Percentiles rank a stretch among this genome's conserved stretches.
Evolutionary conservation across 1,284 basidiomycete genomes (phyloP).

Genomic region (Pterulicium gracile): DNA sequence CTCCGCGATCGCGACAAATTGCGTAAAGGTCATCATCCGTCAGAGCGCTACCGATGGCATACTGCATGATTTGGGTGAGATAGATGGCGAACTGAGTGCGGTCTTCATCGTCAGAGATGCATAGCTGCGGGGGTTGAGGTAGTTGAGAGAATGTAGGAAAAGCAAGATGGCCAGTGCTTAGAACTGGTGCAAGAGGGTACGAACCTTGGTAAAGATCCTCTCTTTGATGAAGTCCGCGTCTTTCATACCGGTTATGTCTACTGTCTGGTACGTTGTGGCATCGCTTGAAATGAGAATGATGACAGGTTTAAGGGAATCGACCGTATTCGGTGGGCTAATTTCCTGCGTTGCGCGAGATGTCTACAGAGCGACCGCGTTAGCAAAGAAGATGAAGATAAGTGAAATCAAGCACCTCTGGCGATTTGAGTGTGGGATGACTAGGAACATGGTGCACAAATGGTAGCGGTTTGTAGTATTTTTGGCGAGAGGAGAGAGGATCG

Average conservation of each 20-base stretch:
- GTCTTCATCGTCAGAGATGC: slow-evolving; percentile 74
- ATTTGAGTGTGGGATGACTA: background rate
- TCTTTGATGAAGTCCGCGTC: slow-evolving; percentile 72
- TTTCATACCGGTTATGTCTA: slow-evolving; percentile 66
- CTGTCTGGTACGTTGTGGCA: slow-evolving; percentile 69
- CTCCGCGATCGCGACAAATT: slow-evolving; percentile 64
- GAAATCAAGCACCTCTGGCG: background rate
- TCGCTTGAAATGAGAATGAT: slow-evolving; percentile 74
- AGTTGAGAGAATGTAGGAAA: slow-evolving; percentile 7
- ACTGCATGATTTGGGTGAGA: slow-evolving; percentile 74
- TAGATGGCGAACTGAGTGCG: slow-evolving; percentile 71
- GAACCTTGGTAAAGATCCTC: slow-evolving; percentile 75
- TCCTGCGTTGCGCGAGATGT: slow-evolving; percentile 11
- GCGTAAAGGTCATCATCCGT: slow-evolving; percentile 57
- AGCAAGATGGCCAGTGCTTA: slow-evolving; percentile 9
- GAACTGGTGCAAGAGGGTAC: slow-evolving; percentile 13
- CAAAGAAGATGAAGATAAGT: background rate
- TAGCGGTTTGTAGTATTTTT: background rate
- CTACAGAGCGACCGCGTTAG: background rate
- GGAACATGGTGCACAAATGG: background rate
- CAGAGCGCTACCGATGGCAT: slow-evolving; percentile 62
- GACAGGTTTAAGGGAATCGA: background rate
- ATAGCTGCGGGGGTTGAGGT: slow-evolving; percentile 52
- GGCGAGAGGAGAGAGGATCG: background rate
- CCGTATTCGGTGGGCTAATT: background rate